Percentiles rank a stretch among this genome's conserved stretches.
Conservation (phyloP, 2,329 filamentous ascomycete genomes). For the Pseudogymnoascus sp. region DNA sequence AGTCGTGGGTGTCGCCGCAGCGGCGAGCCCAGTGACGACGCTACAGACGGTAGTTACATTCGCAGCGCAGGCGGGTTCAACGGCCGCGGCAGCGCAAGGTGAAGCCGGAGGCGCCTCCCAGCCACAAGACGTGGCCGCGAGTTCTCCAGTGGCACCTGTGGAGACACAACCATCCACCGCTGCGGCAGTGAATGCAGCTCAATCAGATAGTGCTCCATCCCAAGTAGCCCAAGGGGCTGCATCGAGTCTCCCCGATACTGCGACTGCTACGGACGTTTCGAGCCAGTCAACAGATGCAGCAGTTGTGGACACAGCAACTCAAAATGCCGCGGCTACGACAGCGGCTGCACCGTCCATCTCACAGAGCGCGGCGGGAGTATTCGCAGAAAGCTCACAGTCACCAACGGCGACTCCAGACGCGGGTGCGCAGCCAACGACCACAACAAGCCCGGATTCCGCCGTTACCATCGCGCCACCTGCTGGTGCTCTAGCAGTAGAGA, state of each 20-base stretch:
- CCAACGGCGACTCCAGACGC: background rate
- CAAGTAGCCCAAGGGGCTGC: background rate
- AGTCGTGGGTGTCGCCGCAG: background rate
- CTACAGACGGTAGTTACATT: slow-evolving; percentile 10
- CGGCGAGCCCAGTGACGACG: background rate
- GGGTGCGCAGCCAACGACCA: slow-evolving; percentile 1
- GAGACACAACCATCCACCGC: background rate
- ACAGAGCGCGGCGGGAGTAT: background rate
- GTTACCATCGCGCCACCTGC: slow-evolving; percentile 5
- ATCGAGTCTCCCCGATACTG: background rate
- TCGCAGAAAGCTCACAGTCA: background rate
- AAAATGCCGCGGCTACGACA: background rate
- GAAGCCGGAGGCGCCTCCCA: background rate
- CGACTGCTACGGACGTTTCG: background rate
- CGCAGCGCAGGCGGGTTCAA: background rate
- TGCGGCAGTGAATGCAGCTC: background rate
- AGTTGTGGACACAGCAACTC: slow-evolving; percentile 12
- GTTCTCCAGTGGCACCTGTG: background rate
- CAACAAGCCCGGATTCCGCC: slow-evolving; percentile 5
- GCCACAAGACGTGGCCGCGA: background rate
- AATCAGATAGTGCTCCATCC: background rate
- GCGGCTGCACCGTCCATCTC: background rate
- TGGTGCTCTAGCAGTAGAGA: slow-evolving; percentile 10
- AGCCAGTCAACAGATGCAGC: slow-evolving; percentile 2
- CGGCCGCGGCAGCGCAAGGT: background rate